Evolutionary conservation across 768 basidiomycete species (phyloP), one percentile per base, ranked within the genome.

Genomic region (Udeniomyces megalosporus): DNA sequence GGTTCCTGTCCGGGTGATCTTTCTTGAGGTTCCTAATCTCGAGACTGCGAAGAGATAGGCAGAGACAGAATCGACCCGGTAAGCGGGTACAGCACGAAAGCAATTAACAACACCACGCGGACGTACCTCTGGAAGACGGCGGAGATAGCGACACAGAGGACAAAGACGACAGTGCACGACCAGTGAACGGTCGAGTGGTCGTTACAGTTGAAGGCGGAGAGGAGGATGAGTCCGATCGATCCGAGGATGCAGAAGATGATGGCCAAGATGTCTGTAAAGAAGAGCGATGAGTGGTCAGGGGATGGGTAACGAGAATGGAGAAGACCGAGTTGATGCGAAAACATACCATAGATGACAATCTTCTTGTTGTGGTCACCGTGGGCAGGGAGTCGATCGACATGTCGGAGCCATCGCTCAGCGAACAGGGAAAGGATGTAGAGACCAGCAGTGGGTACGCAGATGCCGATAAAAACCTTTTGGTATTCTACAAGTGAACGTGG

Each of bases 351-450:
- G 32, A 75, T 59, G 50, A 69, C 67, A 62, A 74, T 74, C 11
- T 70, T 52, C 48, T 53, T 64, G 55, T 62, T 62, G 4, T 53
- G 32, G 20, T 69, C 59, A 0, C 75, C 38, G 20, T 72, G 68
- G 17, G 70, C 69, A 2, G 76, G 76, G 2, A 76, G 65, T 7
- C 76, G 71, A 48, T 76, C 75, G 31, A 74, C 69, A 62, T 75
- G 74, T 10, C 76, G 65, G 3, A 76, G 68, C 73, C 72, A 76
- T 31, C 75, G 67, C 63, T 75, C 76, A 24, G 69, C 63, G 50
- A 74, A 67, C 20, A 76, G 67, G 1, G 70, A 63, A 4, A 70
- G 44, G 59, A 73, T 69, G 71, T 74, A 76, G 63, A 74, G 71
- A 8, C 67, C 47, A 8, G 62, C 61, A 0, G 70, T 71, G 29